Base-by-base conservation (phyloP, 352 stramenopile species). In the Pythium phragmiticola region DNA sequence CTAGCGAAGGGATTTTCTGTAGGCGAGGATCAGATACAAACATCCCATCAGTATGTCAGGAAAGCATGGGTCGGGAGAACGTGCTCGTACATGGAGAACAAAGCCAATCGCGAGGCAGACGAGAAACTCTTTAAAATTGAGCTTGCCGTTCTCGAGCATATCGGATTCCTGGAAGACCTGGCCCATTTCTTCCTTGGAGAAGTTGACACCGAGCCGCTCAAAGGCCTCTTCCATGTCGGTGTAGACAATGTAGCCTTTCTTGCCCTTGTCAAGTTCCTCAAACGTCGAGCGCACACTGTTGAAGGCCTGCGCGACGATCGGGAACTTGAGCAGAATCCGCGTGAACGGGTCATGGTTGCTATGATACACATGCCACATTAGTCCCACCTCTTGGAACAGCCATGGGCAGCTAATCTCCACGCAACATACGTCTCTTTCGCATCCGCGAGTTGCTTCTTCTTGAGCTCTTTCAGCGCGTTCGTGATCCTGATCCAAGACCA, bases 41-140 rank as follows among this genome's bases (percentile, higher is more conserved):
- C 5, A 46, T 4, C 17, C 39, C 11, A 46, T 19, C 34, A 39
- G 34, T 13, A 11, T 3, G 4, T 39, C 39, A 46, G 1, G 17
- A 17, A 8, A 2, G 39, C 39, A 14, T 17, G 17, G 39, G 0
- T 3, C 39, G 6, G 9, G 39, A 57, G 43, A 49, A 41, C 4
- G 34, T 4, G 3, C n/a, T 58, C 78, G 50, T 74, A 94, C 86
- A 30, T 95, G 85, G 21, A 95, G 77, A 17, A 96, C 81, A 57
- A 94, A 96, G 33, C 77, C 84, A 30, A 96, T 91, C 0, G 84
- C 87, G 45, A 96, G 80, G 39, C 85, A 95, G 7, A 92, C 81
- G 50, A 96, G 80, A 43, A 95, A 95, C 68, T 95, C 88, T 55
- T 94, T 95, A 65, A 96, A 96, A 26, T 67, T 90, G 16, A 96